Percentiles rank a stretch among this genome's conserved stretches.
phyloP scores from a whole-genome alignment of 148 eudicot genomes.

The Selenicereus undatus region DNA sequence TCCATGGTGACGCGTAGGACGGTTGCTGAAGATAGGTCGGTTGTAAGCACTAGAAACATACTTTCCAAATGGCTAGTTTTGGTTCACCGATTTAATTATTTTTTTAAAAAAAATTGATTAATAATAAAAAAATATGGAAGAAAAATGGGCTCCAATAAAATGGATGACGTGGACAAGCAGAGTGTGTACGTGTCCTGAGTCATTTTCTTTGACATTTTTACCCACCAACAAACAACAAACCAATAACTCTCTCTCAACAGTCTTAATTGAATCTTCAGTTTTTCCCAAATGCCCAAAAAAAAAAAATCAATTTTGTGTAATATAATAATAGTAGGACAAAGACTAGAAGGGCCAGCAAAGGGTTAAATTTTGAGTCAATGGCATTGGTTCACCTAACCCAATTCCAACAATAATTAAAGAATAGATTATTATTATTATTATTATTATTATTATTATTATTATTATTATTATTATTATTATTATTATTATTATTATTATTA shows the following conservation, averaged over 20 bases:
- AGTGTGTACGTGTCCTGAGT: not conserved
- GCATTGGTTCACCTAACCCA: slow-evolving; percentile 5
- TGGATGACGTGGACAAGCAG: not conserved
- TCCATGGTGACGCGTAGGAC: not conserved
- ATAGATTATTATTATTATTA: not conserved
- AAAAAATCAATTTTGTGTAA: no score
- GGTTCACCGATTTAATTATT: slow-evolving; percentile 1
- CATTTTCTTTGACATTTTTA: slow-evolving; percentile 3
- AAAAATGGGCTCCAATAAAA: not conserved
- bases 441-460: not conserved
- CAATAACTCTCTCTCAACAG: not conserved
- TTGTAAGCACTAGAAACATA: slow-evolving; percentile 10
- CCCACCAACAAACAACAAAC: slow-evolving; percentile 1
- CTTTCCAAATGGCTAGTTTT: slow-evolving; percentile 21
- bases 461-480: not conserved
- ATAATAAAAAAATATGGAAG: not conserved
- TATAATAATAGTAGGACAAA: no score
- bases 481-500: not conserved
- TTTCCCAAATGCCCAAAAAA: not conserved
- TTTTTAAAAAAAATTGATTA: not conserved
- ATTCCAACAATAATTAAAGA: not conserved
- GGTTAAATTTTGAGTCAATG: not conserved
- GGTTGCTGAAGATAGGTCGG: not conserved
- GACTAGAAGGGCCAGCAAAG: not conserved
- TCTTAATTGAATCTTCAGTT: not conserved